Conservation (phyloP, 176 grass and related monocot genomes). For the Oryza glumipatula region DNA sequence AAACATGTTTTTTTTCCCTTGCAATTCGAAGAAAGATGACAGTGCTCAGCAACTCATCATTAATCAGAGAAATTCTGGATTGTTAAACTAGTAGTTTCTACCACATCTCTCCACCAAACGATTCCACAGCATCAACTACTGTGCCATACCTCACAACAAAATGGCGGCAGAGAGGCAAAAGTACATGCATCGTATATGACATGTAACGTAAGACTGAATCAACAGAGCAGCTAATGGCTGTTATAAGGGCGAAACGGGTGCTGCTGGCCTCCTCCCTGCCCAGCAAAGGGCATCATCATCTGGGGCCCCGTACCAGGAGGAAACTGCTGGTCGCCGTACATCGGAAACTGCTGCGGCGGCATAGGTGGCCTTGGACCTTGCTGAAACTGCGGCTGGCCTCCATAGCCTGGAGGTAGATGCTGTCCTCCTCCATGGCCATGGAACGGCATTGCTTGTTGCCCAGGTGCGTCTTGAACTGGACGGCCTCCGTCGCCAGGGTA, state of each 20-base stretch:
- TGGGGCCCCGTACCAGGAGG: conserved; percentile 44
- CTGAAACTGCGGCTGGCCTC: conserved; percentile 20
- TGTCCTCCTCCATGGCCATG: conserved; percentile 49
- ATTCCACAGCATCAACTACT: background rate
- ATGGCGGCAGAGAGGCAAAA: background rate
- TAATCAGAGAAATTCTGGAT: background rate
- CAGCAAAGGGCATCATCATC: conserved; percentile 53
- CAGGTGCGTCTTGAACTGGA: conserved; percentile 9
- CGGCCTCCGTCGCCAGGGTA: conserved; percentile 40
- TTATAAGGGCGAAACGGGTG: conserved; percentile 42
- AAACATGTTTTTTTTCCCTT: background rate
- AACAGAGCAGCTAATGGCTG: conserved; percentile 14
- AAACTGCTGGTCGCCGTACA: conserved; percentile 49
- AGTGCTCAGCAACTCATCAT: background rate
- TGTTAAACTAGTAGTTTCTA: background rate
- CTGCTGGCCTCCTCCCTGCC: conserved; percentile 42
- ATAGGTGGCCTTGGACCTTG: conserved; percentile 38
- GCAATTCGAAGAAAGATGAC: background rate
- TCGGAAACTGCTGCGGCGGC: conserved; percentile 41
- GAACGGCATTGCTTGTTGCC: conserved; percentile 44
- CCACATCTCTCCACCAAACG: background rate
- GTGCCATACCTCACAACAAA: background rate
- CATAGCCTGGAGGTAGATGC: conserved; percentile 51
- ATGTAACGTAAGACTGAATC: background rate
- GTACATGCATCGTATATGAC: background rate